These are phyloP conservation scores for Reticulascus tulasneorum DNA, from an alignment of 2,329 filamentous ascomycete species.

Conservation along the genomic window DNA sequence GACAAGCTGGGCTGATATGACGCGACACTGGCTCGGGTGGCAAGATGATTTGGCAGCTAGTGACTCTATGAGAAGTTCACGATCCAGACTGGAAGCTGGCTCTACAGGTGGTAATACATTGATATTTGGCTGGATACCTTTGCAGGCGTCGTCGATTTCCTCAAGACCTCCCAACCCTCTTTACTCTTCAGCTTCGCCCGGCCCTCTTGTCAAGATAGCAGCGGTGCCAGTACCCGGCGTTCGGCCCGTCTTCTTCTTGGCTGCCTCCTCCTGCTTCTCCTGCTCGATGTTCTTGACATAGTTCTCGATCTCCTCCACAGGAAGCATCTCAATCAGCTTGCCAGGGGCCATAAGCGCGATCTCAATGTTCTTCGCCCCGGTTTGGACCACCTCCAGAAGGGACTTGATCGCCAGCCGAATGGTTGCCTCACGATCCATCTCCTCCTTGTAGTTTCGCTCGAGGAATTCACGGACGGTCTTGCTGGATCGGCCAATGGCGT, in stretches of 20 bases:
- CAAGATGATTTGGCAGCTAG: conserved; percentile 6
- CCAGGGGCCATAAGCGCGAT: conserved; percentile 97
- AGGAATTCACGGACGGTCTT: conserved; percentile 99
- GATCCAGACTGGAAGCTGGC: conserved; percentile 12
- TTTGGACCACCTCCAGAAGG: conserved; percentile 94
- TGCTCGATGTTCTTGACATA: conserved; percentile 99
- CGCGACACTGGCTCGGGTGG: conserved; percentile 7
- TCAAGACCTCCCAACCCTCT: conserved; percentile 11
- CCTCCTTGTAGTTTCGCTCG: conserved; percentile 97
- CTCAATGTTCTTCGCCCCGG: conserved; percentile 98
- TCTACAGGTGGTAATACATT: conserved; percentile 35
- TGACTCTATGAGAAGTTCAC: conserved; percentile 7
- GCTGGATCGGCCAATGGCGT: conserved; percentile 95
- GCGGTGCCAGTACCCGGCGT: conserved; percentile 66
- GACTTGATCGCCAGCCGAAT: conserved; percentile 98
- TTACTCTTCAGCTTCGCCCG: conserved; percentile 27
- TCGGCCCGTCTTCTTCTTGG: conserved; percentile 88
- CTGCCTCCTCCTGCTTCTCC: conserved; percentile 98
- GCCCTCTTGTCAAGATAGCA: conserved; percentile 67
- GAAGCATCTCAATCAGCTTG: conserved; percentile 87
- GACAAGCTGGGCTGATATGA: conserved; percentile 69
- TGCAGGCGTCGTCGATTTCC: conserved; percentile 12
- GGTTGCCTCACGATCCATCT: conserved; percentile 93
- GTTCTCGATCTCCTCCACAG: conserved; percentile 90
- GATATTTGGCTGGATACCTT: conserved; percentile 18